Percentiles rank a stretch among this genome's conserved stretches.
Evolutionary conservation across 208 protist species (phyloP).

Genomic region (Acanthamoeba divionensis): DNA sequence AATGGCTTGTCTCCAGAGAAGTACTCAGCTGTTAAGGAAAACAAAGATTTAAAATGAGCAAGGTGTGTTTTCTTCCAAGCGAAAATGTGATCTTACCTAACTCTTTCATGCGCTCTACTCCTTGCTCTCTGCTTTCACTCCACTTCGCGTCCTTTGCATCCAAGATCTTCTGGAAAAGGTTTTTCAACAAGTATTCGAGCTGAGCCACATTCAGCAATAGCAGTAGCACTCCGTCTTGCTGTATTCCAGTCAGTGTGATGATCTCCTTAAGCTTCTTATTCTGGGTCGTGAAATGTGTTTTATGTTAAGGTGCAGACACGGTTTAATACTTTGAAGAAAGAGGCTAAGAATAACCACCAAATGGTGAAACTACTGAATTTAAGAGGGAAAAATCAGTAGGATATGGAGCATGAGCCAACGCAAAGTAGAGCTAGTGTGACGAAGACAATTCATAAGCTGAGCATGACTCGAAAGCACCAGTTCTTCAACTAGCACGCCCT

Average conservation of each 20-base stretch:
- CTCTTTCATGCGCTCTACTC: slow-evolving; percentile 61
- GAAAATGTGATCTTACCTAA: neutral
- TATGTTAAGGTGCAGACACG: neutral
- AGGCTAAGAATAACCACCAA: neutral
- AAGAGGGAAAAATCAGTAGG: neutral
- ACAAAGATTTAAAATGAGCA: neutral
- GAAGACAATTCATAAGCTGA: slow-evolving; percentile 86
- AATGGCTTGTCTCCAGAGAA: slow-evolving; percentile 90
- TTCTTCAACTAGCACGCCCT: slow-evolving; percentile 91
- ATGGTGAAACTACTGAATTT: neutral
- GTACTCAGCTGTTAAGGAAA: slow-evolving; percentile 81
- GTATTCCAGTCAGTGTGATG: neutral
- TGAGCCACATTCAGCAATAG: slow-evolving; percentile 92
- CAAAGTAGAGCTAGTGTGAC: slow-evolving; percentile 91
- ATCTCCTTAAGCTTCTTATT: slow-evolving; percentile 70
- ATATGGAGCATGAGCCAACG: slow-evolving; percentile 93
- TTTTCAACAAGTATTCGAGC: slow-evolving; percentile 89
- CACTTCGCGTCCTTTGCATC: slow-evolving; percentile 87
- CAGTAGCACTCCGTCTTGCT: slow-evolving; percentile 75
- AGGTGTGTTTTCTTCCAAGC: slow-evolving; percentile 9
- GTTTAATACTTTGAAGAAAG: too few species aligned
- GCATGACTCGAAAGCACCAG: slow-evolving; percentile 92
- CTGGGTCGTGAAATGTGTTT: slow-evolving; percentile 34
- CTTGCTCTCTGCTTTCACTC: slow-evolving; percentile 83
- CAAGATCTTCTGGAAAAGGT: slow-evolving; percentile 88